Evolutionary conservation across 1,284 basidiomycete species (phyloP), one percentile per base, ranked within the genome.

Genomic region (Grifola frondosa): DNA sequence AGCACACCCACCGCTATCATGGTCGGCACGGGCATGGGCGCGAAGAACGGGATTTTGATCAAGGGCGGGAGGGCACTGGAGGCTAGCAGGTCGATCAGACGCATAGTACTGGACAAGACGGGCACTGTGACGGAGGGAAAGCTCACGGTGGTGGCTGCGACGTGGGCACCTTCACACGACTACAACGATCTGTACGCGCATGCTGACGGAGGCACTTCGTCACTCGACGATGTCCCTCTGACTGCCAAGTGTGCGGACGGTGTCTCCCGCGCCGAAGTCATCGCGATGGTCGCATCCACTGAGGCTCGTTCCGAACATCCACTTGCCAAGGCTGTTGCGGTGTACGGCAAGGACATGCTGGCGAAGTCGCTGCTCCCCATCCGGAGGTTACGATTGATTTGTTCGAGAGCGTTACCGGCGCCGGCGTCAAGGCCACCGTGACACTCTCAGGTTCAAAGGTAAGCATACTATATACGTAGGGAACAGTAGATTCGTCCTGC

Each of bases 1-100:
- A 91, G 90, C 46, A 99, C 97, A 0, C 97, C 97, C 0, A 99
- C 97, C 0, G 97, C 97, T 1, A 95, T 99, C 66, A 99, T 99
- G 97, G 97, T 99, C 29, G 97, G 97, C 22, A 99, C 97, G 0
- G 97, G 97, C 0, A 86, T 99, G 41, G 97, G 97, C 2, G 97
- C 97, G 10, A 80, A 90, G 71, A 94, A 98, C 60, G 97, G 97
- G 0, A 99, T 99, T 51, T 71, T 99, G 36, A 98, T 99, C 80
- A 99, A 99, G 64, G 95, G 97, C 32, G 97, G 95, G 3, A 77
- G 88, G 16, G 94, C 97, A 2, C 73, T 99, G 30, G 97, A 99
- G 63, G 92, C 92, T 3, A 94, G 91, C 61, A 84, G 81, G 56
- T 75, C 75, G 38, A 85, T 99, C 57, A 81, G 81, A 59, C 77